Evolutionary conservation across 2,329 filamentous ascomycete species (phyloP).

Genomic region (Sporothrix euskadiensis): DNA sequence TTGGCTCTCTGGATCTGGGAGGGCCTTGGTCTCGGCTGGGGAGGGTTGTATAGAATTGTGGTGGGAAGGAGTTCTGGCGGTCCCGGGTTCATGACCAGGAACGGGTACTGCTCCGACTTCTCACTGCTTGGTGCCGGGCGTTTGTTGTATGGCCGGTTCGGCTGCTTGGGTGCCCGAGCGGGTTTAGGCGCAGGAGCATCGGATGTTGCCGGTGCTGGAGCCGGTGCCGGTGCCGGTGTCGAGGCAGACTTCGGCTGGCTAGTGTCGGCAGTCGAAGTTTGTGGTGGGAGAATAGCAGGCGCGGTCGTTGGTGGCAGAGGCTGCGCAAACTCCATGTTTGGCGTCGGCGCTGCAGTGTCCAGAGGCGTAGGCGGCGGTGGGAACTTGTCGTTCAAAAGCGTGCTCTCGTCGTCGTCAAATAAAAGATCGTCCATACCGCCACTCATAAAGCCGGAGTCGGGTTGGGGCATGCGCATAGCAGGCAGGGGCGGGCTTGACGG

Average conservation of each 20-base stretch:
- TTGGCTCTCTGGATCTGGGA: constrained; percentile 22
- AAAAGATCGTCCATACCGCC: constrained; percentile 67
- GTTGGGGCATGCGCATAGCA: constrained; percentile 60
- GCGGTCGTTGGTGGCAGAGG: constrained; percentile 10
- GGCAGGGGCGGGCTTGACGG: constrained; percentile 79
- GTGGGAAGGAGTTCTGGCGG: constrained; percentile 47
- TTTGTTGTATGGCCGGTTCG: constrained; percentile 36
- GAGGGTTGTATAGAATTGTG: constrained; percentile 47
- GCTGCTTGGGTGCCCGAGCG: constrained; percentile 18
- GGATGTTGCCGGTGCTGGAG: not conserved
- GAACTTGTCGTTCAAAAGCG: constrained; percentile 33
- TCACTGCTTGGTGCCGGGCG: constrained; percentile 32
- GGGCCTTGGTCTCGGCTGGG: constrained; percentile 24
- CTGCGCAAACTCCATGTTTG: constrained; percentile 19
- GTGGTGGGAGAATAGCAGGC: not conserved
- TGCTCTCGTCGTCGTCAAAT: constrained; percentile 59
- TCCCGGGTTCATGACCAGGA: constrained; percentile 47
- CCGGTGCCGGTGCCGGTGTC: not conserved
- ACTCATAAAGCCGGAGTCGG: constrained; percentile 84
- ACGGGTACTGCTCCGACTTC: constrained; percentile 39
- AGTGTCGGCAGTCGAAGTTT: not conserved
- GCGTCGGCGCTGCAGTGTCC: constrained; percentile 22
- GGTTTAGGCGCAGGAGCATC: not conserved
- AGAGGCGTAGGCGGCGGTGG: constrained; percentile 24
- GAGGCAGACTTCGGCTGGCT: not conserved